These are phyloP conservation scores for Neopestalotiopsis sp. DNA, from an alignment of 2,329 filamentous ascomycete species.

Conservation along the genomic window DNA sequence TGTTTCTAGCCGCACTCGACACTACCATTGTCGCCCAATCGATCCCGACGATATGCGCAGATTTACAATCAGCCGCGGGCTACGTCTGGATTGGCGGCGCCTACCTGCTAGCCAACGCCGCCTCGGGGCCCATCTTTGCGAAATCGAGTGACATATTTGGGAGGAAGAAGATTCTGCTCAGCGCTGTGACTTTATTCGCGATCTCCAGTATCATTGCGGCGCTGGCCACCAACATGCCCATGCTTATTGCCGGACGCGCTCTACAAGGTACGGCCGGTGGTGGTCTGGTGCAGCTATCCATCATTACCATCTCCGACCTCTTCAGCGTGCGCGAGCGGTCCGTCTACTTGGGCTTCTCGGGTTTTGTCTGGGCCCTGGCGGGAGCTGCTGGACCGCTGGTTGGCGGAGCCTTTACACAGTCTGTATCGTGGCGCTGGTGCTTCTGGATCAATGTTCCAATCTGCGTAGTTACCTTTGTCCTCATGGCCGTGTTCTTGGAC, in stretches of 20 bases:
- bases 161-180: slow-evolving; percentile 43
- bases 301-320: slow-evolving; percentile 42
- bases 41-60: slow-evolving; percentile 51
- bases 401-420: slow-evolving; percentile 29
- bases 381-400: slow-evolving; percentile 27
- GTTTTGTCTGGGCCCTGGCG: slow-evolving; percentile 55
- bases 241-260: slow-evolving; percentile 41
- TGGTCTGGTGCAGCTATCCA: slow-evolving; percentile 40
- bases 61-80: slow-evolving; percentile 56
- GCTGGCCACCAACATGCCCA: slow-evolving; percentile 36
- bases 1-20: slow-evolving; percentile 31
- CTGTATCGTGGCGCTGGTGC: slow-evolving; percentile 30
- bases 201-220: slow-evolving; percentile 42
- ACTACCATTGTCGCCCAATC: slow-evolving; percentile 53
- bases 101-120: slow-evolving; percentile 66
- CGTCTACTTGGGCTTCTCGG: slow-evolving; percentile 33
- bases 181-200: slow-evolving; percentile 40
- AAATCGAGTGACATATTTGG: slow-evolving; percentile 49
- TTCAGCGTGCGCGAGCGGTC: slow-evolving; percentile 38
- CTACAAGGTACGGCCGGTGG: slow-evolving; percentile 42
- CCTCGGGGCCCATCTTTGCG: slow-evolving; percentile 64
- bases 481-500: slow-evolving; percentile 36
- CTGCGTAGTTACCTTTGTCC: slow-evolving; percentile 23
- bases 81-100: slow-evolving; percentile 72
- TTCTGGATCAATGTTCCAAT: slow-evolving; percentile 32